phyloP scores from a whole-genome alignment of 1,284 basidiomycete genomes.

The Boletus sp. region DNA sequence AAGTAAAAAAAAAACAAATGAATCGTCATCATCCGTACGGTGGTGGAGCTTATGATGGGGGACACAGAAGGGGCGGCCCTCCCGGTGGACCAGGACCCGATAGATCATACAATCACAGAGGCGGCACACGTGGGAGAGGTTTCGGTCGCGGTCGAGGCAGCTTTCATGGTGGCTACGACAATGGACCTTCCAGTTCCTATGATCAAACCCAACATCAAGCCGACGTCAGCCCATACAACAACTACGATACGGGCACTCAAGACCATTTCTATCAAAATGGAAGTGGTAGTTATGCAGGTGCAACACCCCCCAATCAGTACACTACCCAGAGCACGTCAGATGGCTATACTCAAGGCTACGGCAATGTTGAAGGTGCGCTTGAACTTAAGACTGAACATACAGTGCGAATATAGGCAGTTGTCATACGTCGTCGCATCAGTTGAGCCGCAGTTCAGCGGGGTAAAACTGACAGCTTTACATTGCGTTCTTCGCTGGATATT shows the following conservation, averaged over 20 bases:
- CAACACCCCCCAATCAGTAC: slow-evolving; percentile 49
- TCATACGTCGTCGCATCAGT: slow-evolving; percentile 37
- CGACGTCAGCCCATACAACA: slow-evolving; percentile 64
- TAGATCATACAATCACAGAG: slow-evolving; percentile 70
- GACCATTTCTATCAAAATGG: slow-evolving; percentile 68
- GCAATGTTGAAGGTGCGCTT: slow-evolving; percentile 82
- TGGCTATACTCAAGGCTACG: slow-evolving; percentile 58
- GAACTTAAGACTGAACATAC: slow-evolving; percentile 57
- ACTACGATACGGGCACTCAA: slow-evolving; percentile 64
- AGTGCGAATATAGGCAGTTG: slow-evolving; percentile 41
- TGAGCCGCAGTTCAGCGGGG: slow-evolving; percentile 38
- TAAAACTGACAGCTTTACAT: slow-evolving; percentile 32
- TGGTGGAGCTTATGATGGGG: slow-evolving; percentile 64
- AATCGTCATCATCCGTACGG: slow-evolving; percentile 88
- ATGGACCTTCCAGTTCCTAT: slow-evolving; percentile 49
- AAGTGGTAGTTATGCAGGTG: slow-evolving; percentile 51
- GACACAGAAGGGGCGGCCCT: slow-evolving; percentile 63
- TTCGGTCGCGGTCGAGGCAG: slow-evolving; percentile 61
- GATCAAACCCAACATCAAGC: slow-evolving; percentile 64
- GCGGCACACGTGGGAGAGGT: slow-evolving; percentile 66
- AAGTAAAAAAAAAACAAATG: slow-evolving; percentile 51
- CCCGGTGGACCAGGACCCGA: slow-evolving; percentile 70
- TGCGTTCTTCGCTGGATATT: slow-evolving; percentile 28
- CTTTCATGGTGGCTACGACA: slow-evolving; percentile 59
- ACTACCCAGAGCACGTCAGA: slow-evolving; percentile 47